Base-by-base conservation (phyloP, 352 stramenopile species). In the Pythium chondricola region DNA sequence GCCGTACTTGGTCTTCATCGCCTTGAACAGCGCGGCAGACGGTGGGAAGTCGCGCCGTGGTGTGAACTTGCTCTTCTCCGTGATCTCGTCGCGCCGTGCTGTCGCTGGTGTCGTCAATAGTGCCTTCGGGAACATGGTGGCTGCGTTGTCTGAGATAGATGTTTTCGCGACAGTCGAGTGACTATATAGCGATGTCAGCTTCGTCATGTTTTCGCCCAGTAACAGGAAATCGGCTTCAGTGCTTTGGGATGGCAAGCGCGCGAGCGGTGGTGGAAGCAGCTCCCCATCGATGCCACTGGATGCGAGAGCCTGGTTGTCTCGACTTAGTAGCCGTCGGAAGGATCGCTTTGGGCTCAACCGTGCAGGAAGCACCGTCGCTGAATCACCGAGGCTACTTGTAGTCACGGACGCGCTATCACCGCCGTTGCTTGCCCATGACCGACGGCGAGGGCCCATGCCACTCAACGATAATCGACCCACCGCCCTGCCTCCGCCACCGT, bases 21-120 rank as follows among this genome's bases (percentile, higher is more conserved):
- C 82, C 58, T 93, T 90, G 52, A 91, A 91, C 32, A 93, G 47
- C 9, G 78, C 80, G 4, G 77, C 79, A n/a, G 82, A 88, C 26
- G 82, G 82, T 4, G 82, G 82, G 30, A 93, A 93, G 45, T 91
- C 82, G 16, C 79, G 79, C 35, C 74, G 74, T 13, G 80, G 75
- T 8, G 75, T 86, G 43, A 90, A 87, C 45, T 90, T 91, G 55
- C 74, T 86, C 48, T 73, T 84, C 43, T 89, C 81, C 2, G 79
- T 86, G 32, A 89, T 84, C 36, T 87, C 72, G 26, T 88, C 77
- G 10, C 74, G 79, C 3, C 69, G 63, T 6, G 80, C 71, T 27
- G 71, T 87, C 17, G 75, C 67, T 16, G 65, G 65, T 1, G 64
- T 76, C 30, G 71, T 71, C 26, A 88, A 48, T 53, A 87, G 59